These are phyloP conservation scores for Durio zibethinus DNA, from an alignment of 345 rosid genomes.

Conservation along the genomic window DNA sequence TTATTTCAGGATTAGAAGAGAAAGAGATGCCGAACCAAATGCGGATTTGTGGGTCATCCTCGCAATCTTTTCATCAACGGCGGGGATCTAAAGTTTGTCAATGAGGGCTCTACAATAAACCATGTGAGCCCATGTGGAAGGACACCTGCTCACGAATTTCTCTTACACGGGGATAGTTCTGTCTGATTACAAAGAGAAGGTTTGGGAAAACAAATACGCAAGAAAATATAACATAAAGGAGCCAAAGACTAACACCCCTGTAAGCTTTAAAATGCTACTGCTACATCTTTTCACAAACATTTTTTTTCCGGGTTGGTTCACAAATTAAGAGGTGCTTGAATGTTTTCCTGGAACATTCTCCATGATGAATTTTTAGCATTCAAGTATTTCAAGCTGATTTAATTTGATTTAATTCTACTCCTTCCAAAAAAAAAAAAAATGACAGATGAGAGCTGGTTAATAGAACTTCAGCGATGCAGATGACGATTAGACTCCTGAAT, in stretches of 20 bases:
- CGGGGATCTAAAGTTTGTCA: neutral
- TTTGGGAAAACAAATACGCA: too few species aligned
- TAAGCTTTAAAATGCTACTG: neutral
- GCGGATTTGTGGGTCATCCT: neutral
- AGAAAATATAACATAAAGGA: too few species aligned
- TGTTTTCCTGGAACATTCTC: neutral
- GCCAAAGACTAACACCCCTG: neutral
- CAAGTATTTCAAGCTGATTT: too few species aligned
- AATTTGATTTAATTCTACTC: too few species aligned
- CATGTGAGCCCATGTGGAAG: slow-evolving; percentile 26
- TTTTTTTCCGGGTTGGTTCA: neutral
- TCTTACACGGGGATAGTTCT: neutral
- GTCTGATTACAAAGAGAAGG: neutral
- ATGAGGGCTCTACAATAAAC: neutral
- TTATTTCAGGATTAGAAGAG: neutral
- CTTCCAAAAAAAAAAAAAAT: too few species aligned
- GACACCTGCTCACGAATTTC: neutral
- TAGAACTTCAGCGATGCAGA: too few species aligned
- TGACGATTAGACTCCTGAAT: too few species aligned
- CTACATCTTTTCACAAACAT: neutral
- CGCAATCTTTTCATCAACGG: neutral
- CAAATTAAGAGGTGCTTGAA: neutral
- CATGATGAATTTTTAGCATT: too few species aligned
- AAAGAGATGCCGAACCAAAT: neutral
- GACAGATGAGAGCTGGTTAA: too few species aligned